Conservation (phyloP, 805 yeast species). For the Wickerhamomyces subpelliculosus region DNA sequence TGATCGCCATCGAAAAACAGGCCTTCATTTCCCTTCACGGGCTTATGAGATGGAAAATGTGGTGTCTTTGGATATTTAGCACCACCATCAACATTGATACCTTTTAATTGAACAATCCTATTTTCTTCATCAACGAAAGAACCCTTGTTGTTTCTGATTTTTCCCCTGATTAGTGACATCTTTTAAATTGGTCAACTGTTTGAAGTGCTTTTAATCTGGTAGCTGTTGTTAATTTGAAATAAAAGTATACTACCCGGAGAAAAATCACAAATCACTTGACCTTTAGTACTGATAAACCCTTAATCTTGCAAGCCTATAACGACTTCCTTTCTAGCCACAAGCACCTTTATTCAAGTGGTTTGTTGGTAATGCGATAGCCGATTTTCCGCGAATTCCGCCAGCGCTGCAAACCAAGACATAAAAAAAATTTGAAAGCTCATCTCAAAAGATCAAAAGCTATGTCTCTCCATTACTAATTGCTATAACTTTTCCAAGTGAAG, state of each 20-base stretch:
- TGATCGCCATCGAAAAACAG: constrained; percentile 63
- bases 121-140: constrained; percentile 51
- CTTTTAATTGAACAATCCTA: constrained; percentile 59
- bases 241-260: too few species aligned
- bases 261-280: too few species aligned
- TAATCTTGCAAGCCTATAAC: too few species aligned
- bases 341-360: too few species aligned
- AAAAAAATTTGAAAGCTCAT: constrained; percentile 1
- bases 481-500: too few species aligned
- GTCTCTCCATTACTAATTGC: neutral
- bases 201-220: too few species aligned
- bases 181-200: too few species aligned
- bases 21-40: constrained; percentile 23
- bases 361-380: too few species aligned
- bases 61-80: constrained; percentile 67
- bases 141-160: constrained; percentile 39
- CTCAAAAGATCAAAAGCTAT: neutral
- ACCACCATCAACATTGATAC: constrained; percentile 75
- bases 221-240: too few species aligned
- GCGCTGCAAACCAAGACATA: neutral
- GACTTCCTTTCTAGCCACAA: too few species aligned
- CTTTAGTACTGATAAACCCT: too few species aligned
- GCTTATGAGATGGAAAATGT: constrained; percentile 29
- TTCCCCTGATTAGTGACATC: constrained; percentile 18
- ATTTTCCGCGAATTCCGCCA: too few species aligned